These are phyloP conservation scores for Geotrichum fermentans DNA, from an alignment of 1,139 yeast genomes.

Conservation along the genomic window DNA sequence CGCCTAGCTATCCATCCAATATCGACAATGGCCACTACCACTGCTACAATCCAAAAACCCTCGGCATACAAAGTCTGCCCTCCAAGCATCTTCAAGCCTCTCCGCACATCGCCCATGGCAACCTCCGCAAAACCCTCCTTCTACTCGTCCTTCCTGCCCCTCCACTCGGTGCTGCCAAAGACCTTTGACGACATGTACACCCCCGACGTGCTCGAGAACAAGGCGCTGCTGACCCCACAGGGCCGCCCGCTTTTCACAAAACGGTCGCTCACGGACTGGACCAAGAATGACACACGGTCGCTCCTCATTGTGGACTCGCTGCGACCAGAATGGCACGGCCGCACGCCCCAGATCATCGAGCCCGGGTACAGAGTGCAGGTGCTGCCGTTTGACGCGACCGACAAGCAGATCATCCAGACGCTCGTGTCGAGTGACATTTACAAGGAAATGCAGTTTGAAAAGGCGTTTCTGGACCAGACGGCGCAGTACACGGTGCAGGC, in stretches of 20 bases:
- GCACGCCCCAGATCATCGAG: constrained; percentile 45
- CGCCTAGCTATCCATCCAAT: neutral
- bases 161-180: constrained; percentile 45
- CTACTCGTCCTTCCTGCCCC: constrained; percentile 22
- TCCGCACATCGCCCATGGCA: constrained; percentile 1
- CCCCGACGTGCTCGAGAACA: constrained; percentile 40
- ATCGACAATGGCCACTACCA: no score
- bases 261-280: constrained; percentile 60
- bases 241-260: constrained; percentile 60
- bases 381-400: constrained; percentile 49
- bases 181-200: constrained; percentile 52
- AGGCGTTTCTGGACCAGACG: constrained; percentile 49
- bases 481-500: constrained; percentile 56
- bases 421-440: constrained; percentile 55
- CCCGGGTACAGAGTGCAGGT: constrained; percentile 43
- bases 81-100: constrained; percentile 18
- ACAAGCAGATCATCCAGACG: constrained; percentile 44
- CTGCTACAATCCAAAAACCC: constrained; percentile 5
- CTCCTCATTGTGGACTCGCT: constrained; percentile 49
- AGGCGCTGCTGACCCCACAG: constrained; percentile 37
- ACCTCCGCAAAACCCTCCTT: constrained; percentile 1
- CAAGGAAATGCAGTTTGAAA: constrained; percentile 52
- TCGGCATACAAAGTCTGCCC: constrained; percentile 18
- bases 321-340: constrained; percentile 49
- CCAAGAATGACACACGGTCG: constrained; percentile 58